Percentiles rank a stretch among this genome's conserved stretches.
These are phyloP conservation scores for Termitomyces sp. DNA, from an alignment of 768 basidiomycete genomes.

Conservation along the genomic window DNA sequence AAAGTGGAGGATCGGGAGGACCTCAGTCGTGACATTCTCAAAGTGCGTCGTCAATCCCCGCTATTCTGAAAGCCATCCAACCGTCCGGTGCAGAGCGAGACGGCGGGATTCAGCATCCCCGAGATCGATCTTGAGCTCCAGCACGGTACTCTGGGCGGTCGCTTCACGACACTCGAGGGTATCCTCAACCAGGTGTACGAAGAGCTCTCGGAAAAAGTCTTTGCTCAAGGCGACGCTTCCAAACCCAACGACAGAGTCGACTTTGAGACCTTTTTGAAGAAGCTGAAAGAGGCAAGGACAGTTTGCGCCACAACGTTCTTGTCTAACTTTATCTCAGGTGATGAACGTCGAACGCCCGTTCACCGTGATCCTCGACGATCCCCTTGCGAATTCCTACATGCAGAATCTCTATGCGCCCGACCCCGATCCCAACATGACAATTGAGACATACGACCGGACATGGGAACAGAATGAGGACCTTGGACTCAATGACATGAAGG, in stretches of 20 bases:
- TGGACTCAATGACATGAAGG: slow-evolving; percentile 86
- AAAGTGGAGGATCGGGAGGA: slow-evolving; percentile 93
- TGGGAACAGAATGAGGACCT: slow-evolving; percentile 94
- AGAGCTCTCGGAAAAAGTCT: slow-evolving; percentile 86
- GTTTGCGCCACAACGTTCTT: neutral
- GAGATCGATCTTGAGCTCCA: slow-evolving; percentile 92
- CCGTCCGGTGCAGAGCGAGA: slow-evolving; percentile 69
- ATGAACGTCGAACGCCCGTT: slow-evolving; percentile 77
- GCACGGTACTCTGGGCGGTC: slow-evolving; percentile 91
- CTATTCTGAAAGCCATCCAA: neutral
- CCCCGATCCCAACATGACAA: slow-evolving; percentile 88
- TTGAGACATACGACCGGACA: slow-evolving; percentile 78
- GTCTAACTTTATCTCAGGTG: slow-evolving; percentile 40
- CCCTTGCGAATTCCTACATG: slow-evolving; percentile 90
- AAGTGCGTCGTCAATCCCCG: slow-evolving; percentile 45
- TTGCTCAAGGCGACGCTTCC: slow-evolving; percentile 64
- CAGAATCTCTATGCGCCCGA: slow-evolving; percentile 98
- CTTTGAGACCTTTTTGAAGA: slow-evolving; percentile 75
- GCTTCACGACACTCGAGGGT: slow-evolving; percentile 97
- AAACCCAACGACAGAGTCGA: slow-evolving; percentile 40
- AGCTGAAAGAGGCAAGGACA: slow-evolving; percentile 63
- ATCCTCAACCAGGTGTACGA: slow-evolving; percentile 93
- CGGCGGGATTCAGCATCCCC: slow-evolving; percentile 82
- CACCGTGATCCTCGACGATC: slow-evolving; percentile 93
- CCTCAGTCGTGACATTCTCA: slow-evolving; percentile 87